phyloP scores from a whole-genome alignment of 2,329 filamentous ascomycete genomes.

The Dothideomycetes sp. region DNA sequence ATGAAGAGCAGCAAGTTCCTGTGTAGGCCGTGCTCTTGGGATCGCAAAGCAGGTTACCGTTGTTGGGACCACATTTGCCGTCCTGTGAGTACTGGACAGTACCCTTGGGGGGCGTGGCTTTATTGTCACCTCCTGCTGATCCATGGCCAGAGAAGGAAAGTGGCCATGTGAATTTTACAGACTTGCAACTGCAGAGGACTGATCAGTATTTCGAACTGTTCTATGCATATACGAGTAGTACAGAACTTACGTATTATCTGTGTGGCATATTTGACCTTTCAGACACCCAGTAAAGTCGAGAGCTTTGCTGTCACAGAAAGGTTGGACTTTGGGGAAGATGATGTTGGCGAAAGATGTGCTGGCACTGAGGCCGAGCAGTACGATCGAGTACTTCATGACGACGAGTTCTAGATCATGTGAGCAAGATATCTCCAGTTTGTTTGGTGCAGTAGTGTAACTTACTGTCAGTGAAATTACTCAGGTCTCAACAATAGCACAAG shows the following conservation, averaged over 20 bases:
- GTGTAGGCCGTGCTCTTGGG: conserved; percentile 37
- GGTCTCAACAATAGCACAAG: no score
- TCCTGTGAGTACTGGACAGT: conserved; percentile 27
- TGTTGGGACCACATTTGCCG: conserved; percentile 31
- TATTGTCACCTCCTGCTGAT: no score
- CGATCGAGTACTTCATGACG: conserved; percentile 5
- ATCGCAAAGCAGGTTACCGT: conserved; percentile 33
- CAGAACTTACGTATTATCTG: conserved; percentile 26
- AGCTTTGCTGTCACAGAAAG: conserved; percentile 30
- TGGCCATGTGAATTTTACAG: conserved; percentile 8
- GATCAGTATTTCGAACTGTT: neutral
- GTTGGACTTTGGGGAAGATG: conserved; percentile 38
- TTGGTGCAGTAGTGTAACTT: no score
- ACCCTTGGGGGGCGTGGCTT: neutral
- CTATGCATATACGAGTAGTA: conserved; percentile 17
- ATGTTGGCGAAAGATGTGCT: conserved; percentile 34
- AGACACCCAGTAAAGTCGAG: conserved; percentile 26
- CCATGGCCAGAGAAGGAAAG: conserved; percentile 8
- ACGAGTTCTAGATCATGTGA: no score
- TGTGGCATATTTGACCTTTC: conserved; percentile 29
- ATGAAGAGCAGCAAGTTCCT: conserved; percentile 38
- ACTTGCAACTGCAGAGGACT: neutral
- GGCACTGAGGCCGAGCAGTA: conserved; percentile 8
- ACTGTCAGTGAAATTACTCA: no score
- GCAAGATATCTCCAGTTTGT: no score